These are phyloP conservation scores for Dalbergia oliveri DNA, from an alignment of 306 rosid genomes.

Conservation along the genomic window DNA sequence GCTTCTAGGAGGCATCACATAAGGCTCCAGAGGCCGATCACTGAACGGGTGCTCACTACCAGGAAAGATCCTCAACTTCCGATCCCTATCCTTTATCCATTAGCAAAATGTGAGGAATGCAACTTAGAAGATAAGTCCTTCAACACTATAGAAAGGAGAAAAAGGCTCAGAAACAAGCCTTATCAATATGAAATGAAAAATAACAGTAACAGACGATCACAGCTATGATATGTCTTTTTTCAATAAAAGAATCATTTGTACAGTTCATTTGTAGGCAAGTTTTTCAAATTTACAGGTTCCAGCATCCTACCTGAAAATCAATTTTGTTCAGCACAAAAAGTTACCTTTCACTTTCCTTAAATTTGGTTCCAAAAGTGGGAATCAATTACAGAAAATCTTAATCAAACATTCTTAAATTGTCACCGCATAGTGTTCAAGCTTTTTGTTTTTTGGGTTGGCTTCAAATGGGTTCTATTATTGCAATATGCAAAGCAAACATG, in stretches of 20 bases:
- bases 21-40: slow-evolving; percentile 84
- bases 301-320: too few species aligned
- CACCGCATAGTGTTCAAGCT: too few species aligned
- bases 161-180: slow-evolving; percentile 1
- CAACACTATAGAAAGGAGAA: not conserved
- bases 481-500: slow-evolving; percentile 15
- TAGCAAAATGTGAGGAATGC: slow-evolving; percentile 36
- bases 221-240: not conserved
- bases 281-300: too few species aligned
- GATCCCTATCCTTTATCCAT: slow-evolving; percentile 88
- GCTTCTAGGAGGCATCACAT: slow-evolving; percentile 74
- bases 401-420: too few species aligned
- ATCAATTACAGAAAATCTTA: too few species aligned
- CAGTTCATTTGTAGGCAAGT: too few species aligned
- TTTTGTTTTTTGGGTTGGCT: too few species aligned
- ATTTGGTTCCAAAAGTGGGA: too few species aligned
- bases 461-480: too few species aligned
- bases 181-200: slow-evolving; percentile 12
- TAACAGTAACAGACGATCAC: slow-evolving; percentile 2
- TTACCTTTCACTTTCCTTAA: too few species aligned
- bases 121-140: slow-evolving; percentile 10
- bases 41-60: slow-evolving; percentile 82
- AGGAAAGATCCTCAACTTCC: slow-evolving; percentile 86
- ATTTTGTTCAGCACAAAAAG: too few species aligned
- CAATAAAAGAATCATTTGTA: too few species aligned